Evolutionary conservation across 768 basidiomycete genomes (phyloP).

Genomic region (Coprinopsis strossmayeri): DNA sequence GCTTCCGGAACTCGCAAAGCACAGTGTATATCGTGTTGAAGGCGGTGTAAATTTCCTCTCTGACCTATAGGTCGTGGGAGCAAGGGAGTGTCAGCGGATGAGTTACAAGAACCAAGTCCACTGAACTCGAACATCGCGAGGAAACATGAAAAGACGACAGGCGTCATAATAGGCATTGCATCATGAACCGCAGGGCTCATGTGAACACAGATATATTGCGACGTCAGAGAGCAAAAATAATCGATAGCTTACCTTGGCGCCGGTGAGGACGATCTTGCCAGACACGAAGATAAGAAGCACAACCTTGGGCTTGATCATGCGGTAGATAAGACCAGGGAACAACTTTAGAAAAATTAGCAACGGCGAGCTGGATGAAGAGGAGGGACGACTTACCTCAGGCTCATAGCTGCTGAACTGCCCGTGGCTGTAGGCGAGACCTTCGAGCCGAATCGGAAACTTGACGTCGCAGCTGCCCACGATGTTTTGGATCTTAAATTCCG

Average conservation of each 20-base stretch:
- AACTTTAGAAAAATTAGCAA: conserved; percentile 52
- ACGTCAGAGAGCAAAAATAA: conserved; percentile 15
- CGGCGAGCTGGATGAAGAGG: conserved; percentile 4
- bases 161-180: conserved; percentile 14
- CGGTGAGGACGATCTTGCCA: conserved; percentile 97
- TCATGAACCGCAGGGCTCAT: conserved; percentile 11
- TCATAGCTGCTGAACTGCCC: conserved; percentile 98
- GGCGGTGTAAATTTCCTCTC: conserved; percentile 98
- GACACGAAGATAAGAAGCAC: conserved; percentile 98
- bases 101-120: conserved; percentile 37
- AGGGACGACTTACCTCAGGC: conserved; percentile 68
- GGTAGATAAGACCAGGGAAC: conserved; percentile 98
- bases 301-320: conserved; percentile 99
- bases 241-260: conserved; percentile 79
- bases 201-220: conserved; percentile 16
- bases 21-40: conserved; percentile 99
- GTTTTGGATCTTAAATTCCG: conserved; percentile 99
- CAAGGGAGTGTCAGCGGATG: conserved; percentile 41
- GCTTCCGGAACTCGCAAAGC: conserved; percentile 91
- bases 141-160: conserved; percentile 11
- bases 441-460: conserved; percentile 96
- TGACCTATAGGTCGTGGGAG: conserved; percentile 56
- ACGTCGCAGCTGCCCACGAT: conserved; percentile 98
- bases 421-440: conserved; percentile 96
- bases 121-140: conserved; percentile 21